Evolutionary conservation across 352 stramenopile genomes (phyloP).

Genomic region (Globisporangium sylvaticum): DNA sequence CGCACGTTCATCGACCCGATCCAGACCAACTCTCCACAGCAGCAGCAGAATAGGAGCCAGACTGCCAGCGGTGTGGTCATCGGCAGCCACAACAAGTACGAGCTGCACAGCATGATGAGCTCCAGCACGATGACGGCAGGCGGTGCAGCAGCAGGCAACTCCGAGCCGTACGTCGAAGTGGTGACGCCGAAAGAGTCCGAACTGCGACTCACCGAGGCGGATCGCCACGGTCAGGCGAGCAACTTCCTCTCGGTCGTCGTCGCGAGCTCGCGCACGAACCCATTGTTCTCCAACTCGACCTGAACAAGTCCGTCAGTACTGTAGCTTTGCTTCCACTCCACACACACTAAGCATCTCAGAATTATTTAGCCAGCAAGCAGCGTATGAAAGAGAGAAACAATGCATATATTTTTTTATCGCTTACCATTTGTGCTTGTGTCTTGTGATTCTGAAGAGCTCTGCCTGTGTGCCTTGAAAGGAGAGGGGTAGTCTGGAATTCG

Average conservation of each 20-base stretch:
- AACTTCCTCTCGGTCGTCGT: conserved; percentile 59
- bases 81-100: conserved; percentile 28
- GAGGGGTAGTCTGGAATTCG: not conserved
- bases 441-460: not conserved
- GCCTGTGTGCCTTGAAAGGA: not conserved
- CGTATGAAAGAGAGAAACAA: conserved; percentile 2
- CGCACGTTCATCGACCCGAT: conserved; percentile 67
- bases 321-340: not conserved
- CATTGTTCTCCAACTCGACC: conserved; percentile 27
- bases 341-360: not conserved
- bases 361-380: not conserved
- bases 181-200: conserved; percentile 43
- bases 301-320: not conserved
- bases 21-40: conserved; percentile 19
- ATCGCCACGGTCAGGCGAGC: conserved; percentile 26
- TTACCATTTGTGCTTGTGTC: conserved; percentile 12
- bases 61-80: conserved; percentile 19
- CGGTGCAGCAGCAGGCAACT: not conserved
- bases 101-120: conserved; percentile 14
- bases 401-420: conserved; percentile 14
- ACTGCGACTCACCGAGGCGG: conserved; percentile 37
- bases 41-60: conserved; percentile 6
- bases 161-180: conserved; percentile 32
- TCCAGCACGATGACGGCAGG: not conserved
- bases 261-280: conserved; percentile 52